A percentile compares a stretch with the other conserved stretches of the same genome.
phyloP scores from a whole-genome alignment of 441 rosid species.

The Erodium trifolium region DNA sequence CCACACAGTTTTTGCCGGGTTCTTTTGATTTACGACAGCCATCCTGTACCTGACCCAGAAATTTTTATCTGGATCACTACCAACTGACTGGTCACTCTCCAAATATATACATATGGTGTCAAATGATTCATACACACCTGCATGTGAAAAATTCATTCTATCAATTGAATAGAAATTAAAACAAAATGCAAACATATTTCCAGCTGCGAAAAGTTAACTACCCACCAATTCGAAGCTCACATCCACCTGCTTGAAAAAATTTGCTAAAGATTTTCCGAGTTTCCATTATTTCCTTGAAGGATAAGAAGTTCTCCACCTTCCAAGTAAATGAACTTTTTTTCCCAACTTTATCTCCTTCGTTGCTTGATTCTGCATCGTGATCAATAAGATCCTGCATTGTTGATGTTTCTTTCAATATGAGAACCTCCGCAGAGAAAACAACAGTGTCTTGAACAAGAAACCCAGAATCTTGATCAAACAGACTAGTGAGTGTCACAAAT shows the following conservation, averaged over 20 bases:
- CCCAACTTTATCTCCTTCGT: slow-evolving; percentile 39
- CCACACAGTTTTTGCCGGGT: slow-evolving; percentile 90
- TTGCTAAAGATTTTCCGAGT: slow-evolving; percentile 94
- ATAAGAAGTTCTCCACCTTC: slow-evolving; percentile 95
- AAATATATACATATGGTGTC: slow-evolving; percentile 97
- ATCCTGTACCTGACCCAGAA: slow-evolving; percentile 99
- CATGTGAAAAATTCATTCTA: slow-evolving; percentile 27
- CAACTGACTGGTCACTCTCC: slow-evolving; percentile 94
- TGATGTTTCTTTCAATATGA: slow-evolving; percentile 92
- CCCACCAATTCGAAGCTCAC: slow-evolving; percentile 98
- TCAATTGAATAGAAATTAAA: slow-evolving; percentile 25
- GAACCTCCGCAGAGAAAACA: slow-evolving; percentile 95
- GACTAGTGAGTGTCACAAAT: slow-evolving; percentile 94
- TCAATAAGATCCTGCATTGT: slow-evolving; percentile 58
- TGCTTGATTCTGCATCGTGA: slow-evolving; percentile 44
- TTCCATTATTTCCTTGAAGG: slow-evolving; percentile 96
- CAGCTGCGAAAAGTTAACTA: slow-evolving; percentile 22
- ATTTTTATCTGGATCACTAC: slow-evolving; percentile 87
- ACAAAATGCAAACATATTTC: slow-evolving; percentile 21
- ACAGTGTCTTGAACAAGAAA: slow-evolving; percentile 95
- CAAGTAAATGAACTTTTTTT: slow-evolving; percentile 87
- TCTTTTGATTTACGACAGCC: slow-evolving; percentile 95
- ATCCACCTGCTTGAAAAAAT: slow-evolving; percentile 96
- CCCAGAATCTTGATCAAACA: slow-evolving; percentile 98
- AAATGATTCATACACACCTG: slow-evolving; percentile 98